Percentiles rank a stretch among this genome's conserved stretches.
Evolutionary conservation across 345 rosid genomes (phyloP).

Genomic region (Euphorbia lathyris): DNA sequence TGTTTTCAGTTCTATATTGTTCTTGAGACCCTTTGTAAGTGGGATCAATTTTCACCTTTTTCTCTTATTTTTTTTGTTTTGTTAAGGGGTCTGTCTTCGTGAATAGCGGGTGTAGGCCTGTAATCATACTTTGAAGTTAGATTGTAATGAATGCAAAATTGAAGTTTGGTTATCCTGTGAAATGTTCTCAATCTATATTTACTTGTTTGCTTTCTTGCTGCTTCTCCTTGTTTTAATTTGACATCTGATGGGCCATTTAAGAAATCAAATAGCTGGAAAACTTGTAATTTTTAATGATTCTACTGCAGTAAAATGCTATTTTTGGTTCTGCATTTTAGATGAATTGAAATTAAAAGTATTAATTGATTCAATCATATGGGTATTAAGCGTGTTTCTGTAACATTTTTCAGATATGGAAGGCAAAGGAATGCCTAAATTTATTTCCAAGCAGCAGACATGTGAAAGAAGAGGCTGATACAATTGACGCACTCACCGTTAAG

Average conservation of each 20-base stretch:
- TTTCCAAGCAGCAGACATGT: conserved; percentile 77
- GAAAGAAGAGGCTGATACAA: conserved; percentile 76
- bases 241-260: neutral
- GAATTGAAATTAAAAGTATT: neutral
- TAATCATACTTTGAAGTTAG: neutral
- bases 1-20: neutral
- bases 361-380: neutral
- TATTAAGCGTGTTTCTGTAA: conserved; percentile 20
- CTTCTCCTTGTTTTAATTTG: neutral
- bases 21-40: neutral
- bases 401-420: conserved; percentile 83
- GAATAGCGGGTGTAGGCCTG: neutral
- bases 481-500: conserved; percentile 79
- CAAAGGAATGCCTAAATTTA: conserved; percentile 85
- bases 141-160: neutral
- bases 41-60: neutral
- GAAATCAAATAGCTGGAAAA: neutral
- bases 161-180: neutral
- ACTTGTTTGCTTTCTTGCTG: neutral
- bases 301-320: neutral
- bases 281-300: neutral
- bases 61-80: neutral
- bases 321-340: neutral
- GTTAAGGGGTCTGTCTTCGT: neutral
- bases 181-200: neutral